Conservation (phyloP, 495 filamentous ascomycete species). For the Penicillium diatomitis region DNA sequence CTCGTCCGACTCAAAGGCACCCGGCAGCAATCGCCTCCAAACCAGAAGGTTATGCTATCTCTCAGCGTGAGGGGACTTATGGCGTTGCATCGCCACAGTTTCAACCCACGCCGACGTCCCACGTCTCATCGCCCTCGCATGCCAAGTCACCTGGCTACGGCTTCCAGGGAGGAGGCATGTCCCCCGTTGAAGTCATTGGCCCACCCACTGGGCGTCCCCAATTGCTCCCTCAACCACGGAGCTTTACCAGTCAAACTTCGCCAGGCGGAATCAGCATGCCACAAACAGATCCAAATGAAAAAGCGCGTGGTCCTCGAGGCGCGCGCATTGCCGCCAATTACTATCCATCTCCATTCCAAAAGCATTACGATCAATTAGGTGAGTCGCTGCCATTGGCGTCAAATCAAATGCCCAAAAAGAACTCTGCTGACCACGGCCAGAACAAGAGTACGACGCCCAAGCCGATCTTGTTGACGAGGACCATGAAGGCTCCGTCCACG, state of each 20-base stretch:
- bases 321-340: slow-evolving; percentile 44
- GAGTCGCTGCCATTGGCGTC: slow-evolving; percentile 34
- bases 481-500: slow-evolving; percentile 55
- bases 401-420: not conserved
- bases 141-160: slow-evolving; percentile 62
- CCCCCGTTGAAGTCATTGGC: slow-evolving; percentile 58
- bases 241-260: slow-evolving; percentile 28
- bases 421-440: slow-evolving; percentile 39
- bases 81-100: slow-evolving; percentile 49
- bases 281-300: slow-evolving; percentile 29
- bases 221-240: slow-evolving; percentile 33
- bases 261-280: slow-evolving; percentile 34
- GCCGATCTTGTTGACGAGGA: slow-evolving; percentile 89
- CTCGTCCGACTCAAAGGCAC: slow-evolving; percentile 52
- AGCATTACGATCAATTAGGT: slow-evolving; percentile 96
- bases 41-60: slow-evolving; percentile 49
- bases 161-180: slow-evolving; percentile 54
- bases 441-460: slow-evolving; percentile 98
- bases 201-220: slow-evolving; percentile 45
- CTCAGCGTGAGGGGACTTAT: slow-evolving; percentile 42
- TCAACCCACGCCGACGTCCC: slow-evolving; percentile 75
- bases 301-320: slow-evolving; percentile 25
- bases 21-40: slow-evolving; percentile 64
- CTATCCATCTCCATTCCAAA: slow-evolving; percentile 81
- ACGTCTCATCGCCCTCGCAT: slow-evolving; percentile 65